Evolutionary conservation across 2,329 filamentous ascomycete species (phyloP), one percentile per base, ranked within the genome.

Genomic region (Colletotrichum phormii): DNA sequence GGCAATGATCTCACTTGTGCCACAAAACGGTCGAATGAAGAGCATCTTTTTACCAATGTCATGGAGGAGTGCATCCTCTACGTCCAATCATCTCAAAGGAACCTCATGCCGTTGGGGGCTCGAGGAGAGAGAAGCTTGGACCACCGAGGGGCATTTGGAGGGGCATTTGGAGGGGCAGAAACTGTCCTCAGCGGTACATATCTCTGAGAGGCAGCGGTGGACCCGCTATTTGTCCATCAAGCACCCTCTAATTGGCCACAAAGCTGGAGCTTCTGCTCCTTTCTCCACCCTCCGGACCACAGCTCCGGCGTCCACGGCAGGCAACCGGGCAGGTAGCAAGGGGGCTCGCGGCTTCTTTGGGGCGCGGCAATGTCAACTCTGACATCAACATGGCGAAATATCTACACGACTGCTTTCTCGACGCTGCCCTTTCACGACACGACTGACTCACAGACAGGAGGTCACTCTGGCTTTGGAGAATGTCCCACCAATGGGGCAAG

Each of bases 331-430:
- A 24, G 31, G 31, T 15, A 26, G 37, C 18, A 33, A 33, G 51
- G 53, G 53, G 62, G 57, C 22, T 29, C 49, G 24, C 54, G 33
- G 49, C 64, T 55, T n/a, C n/a, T 53, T 62, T 49, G 65, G 63
- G 68, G 70, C 15, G 46, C 70, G 67, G 62, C 70, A 31, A 72
- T 57, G 64, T 53, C 49, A 49, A 49, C 54, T 72, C 42, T 74
- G 72, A 74, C 72, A 74, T 74, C 72, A 74, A 74, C 59, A 72
- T 74, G 69, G 68, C 72, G 72, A 69, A 72, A 72, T 64, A 22
- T 15, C 58, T 64, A 64, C 64, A 54, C 33, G n/a, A 46, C 65
- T 54, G 70, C 66, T 13, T 31, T 49, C 58, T 71, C 26, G 33
- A 59, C 69, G 65, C 70, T 62, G 46, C 42, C 53, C 37, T 35